These are phyloP conservation scores for Syzygium malaccense DNA, from an alignment of 441 rosid genomes.

Conservation along the genomic window DNA sequence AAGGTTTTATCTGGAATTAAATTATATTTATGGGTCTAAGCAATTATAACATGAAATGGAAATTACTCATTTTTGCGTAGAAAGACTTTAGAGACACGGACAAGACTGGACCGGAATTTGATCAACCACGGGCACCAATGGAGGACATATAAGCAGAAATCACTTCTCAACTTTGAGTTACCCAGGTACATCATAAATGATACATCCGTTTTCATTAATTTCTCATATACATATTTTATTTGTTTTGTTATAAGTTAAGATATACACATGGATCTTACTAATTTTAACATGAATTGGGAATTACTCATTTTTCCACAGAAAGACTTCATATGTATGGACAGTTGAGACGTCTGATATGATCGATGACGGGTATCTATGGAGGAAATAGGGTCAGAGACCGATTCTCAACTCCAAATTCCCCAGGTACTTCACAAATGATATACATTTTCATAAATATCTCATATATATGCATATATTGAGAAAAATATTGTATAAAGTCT, in stretches of 20 bases:
- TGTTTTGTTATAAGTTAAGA: background rate
- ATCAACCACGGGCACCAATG: constrained; percentile 56
- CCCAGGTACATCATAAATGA: constrained; percentile 29
- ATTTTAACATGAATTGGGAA: background rate
- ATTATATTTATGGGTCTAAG: background rate
- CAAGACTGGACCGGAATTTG: constrained; percentile 8
- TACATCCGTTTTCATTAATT: background rate
- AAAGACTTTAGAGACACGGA: constrained; percentile 24
- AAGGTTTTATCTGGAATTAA: background rate
- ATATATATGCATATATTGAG: background rate
- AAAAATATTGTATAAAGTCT: background rate
- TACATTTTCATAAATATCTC: background rate
- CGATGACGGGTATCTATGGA: background rate
- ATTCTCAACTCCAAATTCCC: constrained; percentile 6
- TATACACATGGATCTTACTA: background rate
- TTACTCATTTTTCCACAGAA: background rate
- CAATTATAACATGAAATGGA: background rate
- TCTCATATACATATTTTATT: background rate
- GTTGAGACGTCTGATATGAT: background rate
- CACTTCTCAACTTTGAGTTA: constrained; percentile 35
- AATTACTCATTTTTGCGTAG: constrained; percentile 15
- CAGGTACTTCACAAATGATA: constrained; percentile 23
- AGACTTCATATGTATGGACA: background rate
- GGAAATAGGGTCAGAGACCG: background rate
- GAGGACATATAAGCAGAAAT: constrained; percentile 82